Evolutionary conservation across 1,284 basidiomycete genomes (phyloP), one percentile per base, ranked within the genome.

Genomic region (Puccinia coronata): DNA sequence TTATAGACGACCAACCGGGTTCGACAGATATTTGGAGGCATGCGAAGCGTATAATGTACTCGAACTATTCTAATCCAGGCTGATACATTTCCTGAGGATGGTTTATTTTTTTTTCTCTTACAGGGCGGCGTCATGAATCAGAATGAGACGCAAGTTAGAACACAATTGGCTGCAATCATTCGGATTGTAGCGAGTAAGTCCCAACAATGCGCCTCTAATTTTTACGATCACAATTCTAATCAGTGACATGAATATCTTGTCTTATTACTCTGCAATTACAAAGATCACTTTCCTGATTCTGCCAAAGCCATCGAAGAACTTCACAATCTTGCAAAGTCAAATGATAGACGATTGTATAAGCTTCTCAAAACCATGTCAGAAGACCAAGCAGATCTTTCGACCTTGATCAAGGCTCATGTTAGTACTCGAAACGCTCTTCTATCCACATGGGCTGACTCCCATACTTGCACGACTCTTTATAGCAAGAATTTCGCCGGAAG

Each of bases 301-400:
- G 88, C 90, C 57, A 93, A 93, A 85, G 92, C 91, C 0, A 87
- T 88, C 1, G 92, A 92, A 80, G 95, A 98, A 84, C 87, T 99
- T 31, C 88, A 91, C 28, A 86, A 90, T 0, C 98, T 99, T 84
- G 95, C 95, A 0, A 92, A 92, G 82, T 87, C 92, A 53, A 98
- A 98, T 86, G 95, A 98, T 84, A 89, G 89, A 28, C 89, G 94
- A 71, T 87, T 96, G 14, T 97, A 95, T 88, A 94, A 92, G 86
- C 88, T 96, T 5, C 88, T 96, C 61, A 92, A 91, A 85, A 91
- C 90, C 0, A 91, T 93, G 84, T 90, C 94, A 87, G 94, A 98
- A 85, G 88, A 92, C 0, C 91, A 93, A 83, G 91, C 92, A 0
- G 93, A 96, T 84, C 87, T 98, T 39, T 94, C 92, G 85, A 89